Evolutionary conservation across 352 stramenopile species (phyloP).

Genomic region (Phytophthora tentaculata): DNA sequence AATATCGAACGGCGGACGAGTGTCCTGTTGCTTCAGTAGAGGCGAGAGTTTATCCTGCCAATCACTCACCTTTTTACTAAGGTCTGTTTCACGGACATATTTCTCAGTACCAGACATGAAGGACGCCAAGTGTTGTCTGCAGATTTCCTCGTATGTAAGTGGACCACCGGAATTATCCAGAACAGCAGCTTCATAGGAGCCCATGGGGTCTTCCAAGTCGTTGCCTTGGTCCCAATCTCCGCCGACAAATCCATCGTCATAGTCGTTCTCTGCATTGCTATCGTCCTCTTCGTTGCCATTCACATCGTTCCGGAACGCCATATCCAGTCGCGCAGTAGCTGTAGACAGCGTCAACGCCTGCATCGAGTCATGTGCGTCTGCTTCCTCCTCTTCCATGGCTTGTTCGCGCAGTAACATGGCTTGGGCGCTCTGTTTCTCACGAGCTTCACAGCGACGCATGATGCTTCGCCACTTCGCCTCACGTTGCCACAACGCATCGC

Average conservation of each 20-base stretch:
- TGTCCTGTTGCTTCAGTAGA: constrained; percentile 76
- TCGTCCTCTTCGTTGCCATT: constrained; percentile 41
- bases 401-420: constrained; percentile 74
- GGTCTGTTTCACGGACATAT: constrained; percentile 74
- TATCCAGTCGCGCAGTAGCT: constrained; percentile 44
- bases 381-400: constrained; percentile 70
- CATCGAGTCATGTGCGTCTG: constrained; percentile 39
- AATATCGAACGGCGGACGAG: constrained; percentile 77
- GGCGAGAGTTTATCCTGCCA: constrained; percentile 81
- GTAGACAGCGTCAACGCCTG: constrained; percentile 49
- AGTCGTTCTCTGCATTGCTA: constrained; percentile 40
- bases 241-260: constrained; percentile 38
- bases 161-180: constrained; percentile 23
- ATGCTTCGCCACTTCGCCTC: constrained; percentile 75
- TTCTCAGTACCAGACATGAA: constrained; percentile 86
- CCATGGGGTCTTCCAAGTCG: constrained; percentile 33
- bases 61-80: constrained; percentile 75
- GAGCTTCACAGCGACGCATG: constrained; percentile 52
- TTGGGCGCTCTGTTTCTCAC: constrained; percentile 64
- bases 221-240: constrained; percentile 40
- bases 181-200: constrained; percentile 19
- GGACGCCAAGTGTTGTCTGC: constrained; percentile 72
- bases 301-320: constrained; percentile 42
- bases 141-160: constrained; percentile 77
- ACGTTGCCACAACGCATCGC: constrained; percentile 61